Conservation (phyloP, 23 red algal species). For the Gracilariopsis chorda region DNA sequence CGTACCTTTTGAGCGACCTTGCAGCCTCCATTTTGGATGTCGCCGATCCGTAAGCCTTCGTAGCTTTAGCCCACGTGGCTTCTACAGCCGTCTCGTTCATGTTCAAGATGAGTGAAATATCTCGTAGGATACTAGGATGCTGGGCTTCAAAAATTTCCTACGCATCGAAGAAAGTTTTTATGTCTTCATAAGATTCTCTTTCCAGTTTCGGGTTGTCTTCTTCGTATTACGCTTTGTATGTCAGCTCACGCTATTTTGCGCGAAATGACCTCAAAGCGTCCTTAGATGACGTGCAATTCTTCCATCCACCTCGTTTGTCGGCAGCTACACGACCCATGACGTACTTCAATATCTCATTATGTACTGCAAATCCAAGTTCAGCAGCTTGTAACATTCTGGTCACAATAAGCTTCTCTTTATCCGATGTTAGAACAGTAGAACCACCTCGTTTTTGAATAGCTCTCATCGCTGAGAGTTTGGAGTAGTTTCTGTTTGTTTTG, state of each 20-base stretch:
- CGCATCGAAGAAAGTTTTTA: slow-evolving; percentile 30
- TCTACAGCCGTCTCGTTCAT: slow-evolving; percentile 38
- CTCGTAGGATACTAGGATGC: neutral
- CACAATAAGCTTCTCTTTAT: neutral
- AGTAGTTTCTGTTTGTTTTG: neutral
- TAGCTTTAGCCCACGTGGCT: neutral
- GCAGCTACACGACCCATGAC: neutral
- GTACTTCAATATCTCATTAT: neutral
- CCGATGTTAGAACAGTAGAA: neutral
- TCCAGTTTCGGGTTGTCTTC: neutral
- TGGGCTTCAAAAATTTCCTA: neutral
- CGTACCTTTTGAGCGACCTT: neutral
- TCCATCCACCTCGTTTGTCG: neutral
- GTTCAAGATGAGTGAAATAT: neutral
- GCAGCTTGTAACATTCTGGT: neutral
- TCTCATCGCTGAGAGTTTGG: neutral
- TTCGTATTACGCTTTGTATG: neutral
- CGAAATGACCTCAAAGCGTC: neutral
- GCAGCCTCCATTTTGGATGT: neutral
- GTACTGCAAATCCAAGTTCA: neutral
- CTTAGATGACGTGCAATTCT: neutral
- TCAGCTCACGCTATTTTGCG: neutral
- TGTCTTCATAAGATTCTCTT: neutral
- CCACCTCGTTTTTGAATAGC: neutral
- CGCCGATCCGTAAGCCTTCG: neutral